Evolutionary conservation across 2,329 filamentous ascomycete genomes (phyloP).

Genomic region (Mariannaea sp.): DNA sequence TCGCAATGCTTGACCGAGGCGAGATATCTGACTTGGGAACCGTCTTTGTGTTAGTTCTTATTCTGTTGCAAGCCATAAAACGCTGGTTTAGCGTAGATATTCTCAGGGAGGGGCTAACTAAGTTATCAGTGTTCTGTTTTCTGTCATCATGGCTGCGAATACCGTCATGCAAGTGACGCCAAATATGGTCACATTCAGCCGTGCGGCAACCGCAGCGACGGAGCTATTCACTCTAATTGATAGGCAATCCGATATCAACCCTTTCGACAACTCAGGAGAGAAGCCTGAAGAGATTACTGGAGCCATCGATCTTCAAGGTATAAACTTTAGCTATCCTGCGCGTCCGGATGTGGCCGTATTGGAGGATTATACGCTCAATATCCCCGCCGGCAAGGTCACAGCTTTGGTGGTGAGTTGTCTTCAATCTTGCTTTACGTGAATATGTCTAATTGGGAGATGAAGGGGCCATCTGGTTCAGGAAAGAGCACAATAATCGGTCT

Average conservation of each 20-base stretch:
- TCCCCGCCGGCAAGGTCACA: constrained; percentile 52
- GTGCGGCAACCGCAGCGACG: constrained; percentile 42
- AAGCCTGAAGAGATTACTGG: constrained; percentile 38
- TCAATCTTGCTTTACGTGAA: background rate
- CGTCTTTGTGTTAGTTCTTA: constrained; percentile 43
- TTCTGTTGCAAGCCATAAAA: background rate
- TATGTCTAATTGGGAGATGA: background rate
- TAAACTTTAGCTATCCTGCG: constrained; percentile 53
- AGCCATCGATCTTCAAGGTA: constrained; percentile 44
- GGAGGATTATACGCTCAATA: constrained; percentile 46
- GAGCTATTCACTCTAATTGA: constrained; percentile 47
- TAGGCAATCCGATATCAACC: constrained; percentile 43
- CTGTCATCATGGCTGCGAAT: constrained; percentile 45
- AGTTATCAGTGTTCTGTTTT: constrained; percentile 42
- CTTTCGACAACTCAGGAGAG: constrained; percentile 41
- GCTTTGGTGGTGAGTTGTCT: constrained; percentile 43
- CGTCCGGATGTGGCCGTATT: constrained; percentile 49
- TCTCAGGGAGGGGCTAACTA: too few species aligned
- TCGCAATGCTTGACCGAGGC: constrained; percentile 44
- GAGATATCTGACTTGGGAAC: constrained; percentile 46
- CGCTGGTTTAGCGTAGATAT: background rate
- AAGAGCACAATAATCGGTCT: constrained; percentile 46
- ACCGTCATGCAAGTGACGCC: constrained; percentile 43
- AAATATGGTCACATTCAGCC: constrained; percentile 44
- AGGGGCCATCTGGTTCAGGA: constrained; percentile 43